phyloP scores from a whole-genome alignment of 2,329 filamentous ascomycete genomes.

The Exophiala alcalophila region DNA sequence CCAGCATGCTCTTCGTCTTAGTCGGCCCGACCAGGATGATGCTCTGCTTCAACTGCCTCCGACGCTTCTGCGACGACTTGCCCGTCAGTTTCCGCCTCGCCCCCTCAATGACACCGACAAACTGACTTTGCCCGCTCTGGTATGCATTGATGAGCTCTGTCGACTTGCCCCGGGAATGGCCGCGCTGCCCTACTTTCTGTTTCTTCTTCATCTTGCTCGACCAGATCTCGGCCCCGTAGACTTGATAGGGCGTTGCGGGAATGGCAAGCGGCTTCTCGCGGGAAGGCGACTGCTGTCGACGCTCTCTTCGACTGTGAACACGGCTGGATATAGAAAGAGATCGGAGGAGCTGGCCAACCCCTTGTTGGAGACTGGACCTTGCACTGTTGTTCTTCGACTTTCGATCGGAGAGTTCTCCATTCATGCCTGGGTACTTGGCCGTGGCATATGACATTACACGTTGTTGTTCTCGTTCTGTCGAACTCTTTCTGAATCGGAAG shows the following conservation, averaged over 20 bases:
- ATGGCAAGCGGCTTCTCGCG: constrained; percentile 34
- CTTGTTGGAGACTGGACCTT: constrained; percentile 22
- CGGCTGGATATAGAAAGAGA: constrained; percentile 17
- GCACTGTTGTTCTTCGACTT: constrained; percentile 10
- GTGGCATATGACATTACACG: constrained; percentile 31
- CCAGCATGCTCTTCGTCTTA: constrained; percentile 5
- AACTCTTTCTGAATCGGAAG: constrained; percentile 1
- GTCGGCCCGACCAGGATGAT: constrained; percentile 41
- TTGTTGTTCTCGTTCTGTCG: constrained; percentile 21
- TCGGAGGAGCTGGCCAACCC: constrained; percentile 16
- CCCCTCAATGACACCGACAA: constrained; percentile 33
- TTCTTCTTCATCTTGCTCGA: constrained; percentile 32
- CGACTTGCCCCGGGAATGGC: constrained; percentile 13
- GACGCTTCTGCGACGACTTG: constrained; percentile 37
- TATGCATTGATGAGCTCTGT: constrained; percentile 19
- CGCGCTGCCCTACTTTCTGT: constrained; percentile 10
- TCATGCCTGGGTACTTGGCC: constrained; percentile 15
- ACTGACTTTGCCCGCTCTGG: constrained; percentile 24
- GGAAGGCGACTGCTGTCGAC: constrained; percentile 1
- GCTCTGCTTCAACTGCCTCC: constrained; percentile 40
- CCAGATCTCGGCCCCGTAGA: constrained; percentile 38
- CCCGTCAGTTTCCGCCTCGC: constrained; percentile 38
- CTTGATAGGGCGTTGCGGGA: constrained; percentile 39
- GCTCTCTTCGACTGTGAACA: not conserved
- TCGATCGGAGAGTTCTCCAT: constrained; percentile 1